phyloP scores from a whole-genome alignment of 306 rosid species.

The Medicago ruthenica region DNA sequence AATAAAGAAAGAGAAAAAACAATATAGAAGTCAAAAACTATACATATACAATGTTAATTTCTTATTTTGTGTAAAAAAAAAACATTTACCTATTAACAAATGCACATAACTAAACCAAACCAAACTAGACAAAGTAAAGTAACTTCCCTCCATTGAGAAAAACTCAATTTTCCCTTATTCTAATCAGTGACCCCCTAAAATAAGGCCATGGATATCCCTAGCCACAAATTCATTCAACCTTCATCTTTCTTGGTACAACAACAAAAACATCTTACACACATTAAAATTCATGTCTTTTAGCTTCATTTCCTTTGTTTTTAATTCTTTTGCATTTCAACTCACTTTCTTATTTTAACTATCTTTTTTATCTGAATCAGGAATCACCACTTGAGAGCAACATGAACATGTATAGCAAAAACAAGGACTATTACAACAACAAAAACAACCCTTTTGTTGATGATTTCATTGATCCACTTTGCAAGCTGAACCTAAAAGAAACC shows the following conservation, averaged over 20 bases:
- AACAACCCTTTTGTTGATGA: slow-evolving; percentile 72
- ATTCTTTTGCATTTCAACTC: too few relatives aligned
- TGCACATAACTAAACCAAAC: background rate
- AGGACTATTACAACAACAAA: slow-evolving; percentile 36
- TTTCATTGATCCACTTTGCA: slow-evolving; percentile 90
- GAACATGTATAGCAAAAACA: slow-evolving; percentile 62
- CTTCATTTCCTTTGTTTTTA: slow-evolving; percentile 2
- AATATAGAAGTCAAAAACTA: too few relatives aligned
- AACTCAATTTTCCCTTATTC: background rate
- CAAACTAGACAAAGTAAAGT: slow-evolving; percentile 9
- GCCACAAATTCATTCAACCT: slow-evolving; percentile 64
- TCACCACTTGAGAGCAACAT: slow-evolving; percentile 41
- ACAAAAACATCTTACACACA: background rate
- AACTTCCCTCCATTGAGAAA: background rate
- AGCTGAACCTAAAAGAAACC: slow-evolving; percentile 83
- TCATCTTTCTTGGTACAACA: slow-evolving; percentile 52
- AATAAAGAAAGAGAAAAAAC: too few relatives aligned
- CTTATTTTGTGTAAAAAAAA: too few relatives aligned
- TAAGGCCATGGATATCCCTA: slow-evolving; percentile 64
- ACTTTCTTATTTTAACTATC: background rate
- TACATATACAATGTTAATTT: too few relatives aligned
- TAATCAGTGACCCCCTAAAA: background rate
- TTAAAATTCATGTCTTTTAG: background rate
- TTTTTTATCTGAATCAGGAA: slow-evolving; percentile 6
- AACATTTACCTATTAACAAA: background rate